Conservation (phyloP, 2,329 filamentous ascomycete genomes). For the Penicillium expansum region DNA sequence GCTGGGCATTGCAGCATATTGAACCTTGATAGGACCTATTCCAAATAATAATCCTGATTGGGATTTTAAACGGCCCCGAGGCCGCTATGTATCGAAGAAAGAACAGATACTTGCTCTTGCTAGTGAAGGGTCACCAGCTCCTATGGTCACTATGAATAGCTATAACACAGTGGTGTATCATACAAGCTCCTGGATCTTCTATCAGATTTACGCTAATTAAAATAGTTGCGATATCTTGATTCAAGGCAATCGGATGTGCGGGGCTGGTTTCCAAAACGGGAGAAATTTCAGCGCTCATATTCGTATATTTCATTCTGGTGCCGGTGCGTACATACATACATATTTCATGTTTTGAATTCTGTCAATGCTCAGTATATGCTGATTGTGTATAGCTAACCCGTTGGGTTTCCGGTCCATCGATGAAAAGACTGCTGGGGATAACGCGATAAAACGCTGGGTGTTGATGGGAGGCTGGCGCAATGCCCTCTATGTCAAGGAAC, state of each 20-base stretch:
- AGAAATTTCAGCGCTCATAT: accelerated
- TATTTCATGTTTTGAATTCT: background rate
- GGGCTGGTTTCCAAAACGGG: accelerated
- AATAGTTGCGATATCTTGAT: background rate
- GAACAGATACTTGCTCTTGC: background rate
- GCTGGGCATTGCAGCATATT: too few relatives aligned
- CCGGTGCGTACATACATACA: background rate
- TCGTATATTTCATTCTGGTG: background rate
- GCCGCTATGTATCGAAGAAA: background rate
- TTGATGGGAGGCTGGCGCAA: background rate
- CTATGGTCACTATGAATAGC: background rate
- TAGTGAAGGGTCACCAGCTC: background rate
- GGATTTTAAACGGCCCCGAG: too few relatives aligned
- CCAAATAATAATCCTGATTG: background rate
- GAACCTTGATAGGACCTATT: background rate
- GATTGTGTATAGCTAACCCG: background rate
- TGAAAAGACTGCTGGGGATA: background rate
- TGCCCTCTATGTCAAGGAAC: background rate
- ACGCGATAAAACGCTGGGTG: background rate
- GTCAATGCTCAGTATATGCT: background rate
- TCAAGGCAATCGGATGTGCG: background rate
- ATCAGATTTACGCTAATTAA: background rate
- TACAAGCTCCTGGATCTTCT: background rate
- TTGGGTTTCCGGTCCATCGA: accelerated
- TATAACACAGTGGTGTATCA: background rate